phyloP scores from a whole-genome alignment of 768 basidiomycete genomes.

The Postia placenta region DNA sequence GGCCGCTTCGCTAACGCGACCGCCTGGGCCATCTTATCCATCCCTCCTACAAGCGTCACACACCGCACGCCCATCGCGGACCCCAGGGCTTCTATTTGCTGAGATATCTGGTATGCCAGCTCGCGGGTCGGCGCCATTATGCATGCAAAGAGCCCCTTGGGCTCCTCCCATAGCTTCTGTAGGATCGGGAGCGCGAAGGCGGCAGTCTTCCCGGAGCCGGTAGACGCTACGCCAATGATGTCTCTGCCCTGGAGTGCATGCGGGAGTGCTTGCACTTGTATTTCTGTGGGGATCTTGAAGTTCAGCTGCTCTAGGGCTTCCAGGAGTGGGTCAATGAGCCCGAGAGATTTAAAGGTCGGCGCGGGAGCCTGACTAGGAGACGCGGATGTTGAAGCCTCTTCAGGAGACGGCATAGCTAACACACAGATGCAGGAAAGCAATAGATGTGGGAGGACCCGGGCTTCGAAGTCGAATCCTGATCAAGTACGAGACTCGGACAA shows the following conservation, averaged over 20 bases:
- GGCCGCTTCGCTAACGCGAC: conserved; percentile 91
- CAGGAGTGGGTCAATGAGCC: conserved; percentile 85
- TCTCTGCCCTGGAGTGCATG: conserved; percentile 87
- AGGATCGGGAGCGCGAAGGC: conserved; percentile 95
- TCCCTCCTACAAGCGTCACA: conserved; percentile 90
- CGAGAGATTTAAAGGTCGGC: conserved; percentile 73
- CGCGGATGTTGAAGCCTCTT: conserved; percentile 49
- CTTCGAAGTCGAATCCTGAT: no score
- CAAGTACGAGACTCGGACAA: no score
- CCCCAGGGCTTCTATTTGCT: conserved; percentile 90
- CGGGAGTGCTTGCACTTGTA: conserved; percentile 81
- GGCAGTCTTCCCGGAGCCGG: conserved; percentile 96
- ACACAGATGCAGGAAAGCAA: not conserved
- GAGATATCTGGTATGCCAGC: conserved; percentile 96
- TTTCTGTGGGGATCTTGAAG: conserved; percentile 85
- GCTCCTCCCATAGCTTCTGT: conserved; percentile 95
- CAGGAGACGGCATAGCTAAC: conserved; percentile 50
- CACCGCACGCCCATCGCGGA: conserved; percentile 90
- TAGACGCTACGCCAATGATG: conserved; percentile 97
- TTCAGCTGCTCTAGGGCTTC: conserved; percentile 77
- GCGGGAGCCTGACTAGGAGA: conserved; percentile 24
- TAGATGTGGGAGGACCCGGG: not conserved
- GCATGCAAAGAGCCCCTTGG: conserved; percentile 88
- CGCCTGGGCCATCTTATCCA: conserved; percentile 86
- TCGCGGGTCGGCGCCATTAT: conserved; percentile 97